These are phyloP conservation scores for Stellera chamaejasme DNA, from an alignment of 345 rosid genomes.

Conservation along the genomic window DNA sequence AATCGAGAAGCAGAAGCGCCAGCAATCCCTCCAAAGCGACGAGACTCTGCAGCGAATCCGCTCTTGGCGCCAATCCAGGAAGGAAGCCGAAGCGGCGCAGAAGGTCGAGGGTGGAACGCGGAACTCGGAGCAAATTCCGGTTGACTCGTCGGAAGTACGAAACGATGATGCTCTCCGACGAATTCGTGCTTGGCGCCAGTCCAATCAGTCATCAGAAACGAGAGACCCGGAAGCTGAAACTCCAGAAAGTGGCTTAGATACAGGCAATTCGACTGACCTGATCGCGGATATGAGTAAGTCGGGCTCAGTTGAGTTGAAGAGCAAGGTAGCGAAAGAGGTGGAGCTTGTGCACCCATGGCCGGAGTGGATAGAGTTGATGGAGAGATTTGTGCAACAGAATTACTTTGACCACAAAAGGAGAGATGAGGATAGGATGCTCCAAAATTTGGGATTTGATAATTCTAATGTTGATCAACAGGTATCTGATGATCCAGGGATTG, in stretches of 20 bases:
- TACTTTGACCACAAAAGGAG: constrained; percentile 80
- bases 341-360: constrained; percentile 96
- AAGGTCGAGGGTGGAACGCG: neutral
- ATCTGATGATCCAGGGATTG: constrained; percentile 34
- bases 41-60: constrained; percentile 82
- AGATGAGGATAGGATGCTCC: constrained; percentile 57
- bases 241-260: neutral
- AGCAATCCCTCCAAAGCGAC: constrained; percentile 38
- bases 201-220: neutral
- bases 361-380: constrained; percentile 96
- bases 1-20: constrained; percentile 47
- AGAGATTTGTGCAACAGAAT: constrained; percentile 74
- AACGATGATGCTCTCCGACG: constrained; percentile 5
- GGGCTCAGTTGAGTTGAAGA: constrained; percentile 13
- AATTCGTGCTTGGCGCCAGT: constrained; percentile 10
- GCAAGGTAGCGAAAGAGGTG: constrained; percentile 28
- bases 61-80: constrained; percentile 74
- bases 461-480: constrained; percentile 16
- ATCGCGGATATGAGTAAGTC: constrained; percentile 1
- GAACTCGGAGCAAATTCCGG: neutral
- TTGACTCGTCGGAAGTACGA: neutral
- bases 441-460: constrained; percentile 46
- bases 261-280: neutral
- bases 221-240: constrained; percentile 1
- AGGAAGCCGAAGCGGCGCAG: constrained; percentile 17